These are phyloP conservation scores for Nannochloropsis salina DNA, from an alignment of 108 stramenopile species.

Conservation along the genomic window DNA sequence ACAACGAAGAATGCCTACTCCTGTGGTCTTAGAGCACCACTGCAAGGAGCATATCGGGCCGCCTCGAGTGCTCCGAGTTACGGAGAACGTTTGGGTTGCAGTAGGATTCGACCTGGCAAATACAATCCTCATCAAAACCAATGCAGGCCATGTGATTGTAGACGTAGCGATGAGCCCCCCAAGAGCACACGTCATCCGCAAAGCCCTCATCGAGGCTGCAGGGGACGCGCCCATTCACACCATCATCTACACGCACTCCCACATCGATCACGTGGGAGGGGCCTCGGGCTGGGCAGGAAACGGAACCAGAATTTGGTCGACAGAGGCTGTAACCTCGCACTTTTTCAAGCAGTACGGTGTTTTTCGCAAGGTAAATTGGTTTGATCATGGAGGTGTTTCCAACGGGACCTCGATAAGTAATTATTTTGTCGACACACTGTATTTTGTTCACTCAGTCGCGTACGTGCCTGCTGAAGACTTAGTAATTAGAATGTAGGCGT, in stretches of 20 bases:
- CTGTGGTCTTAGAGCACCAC: slow-evolving; percentile 3
- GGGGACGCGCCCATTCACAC: neutral
- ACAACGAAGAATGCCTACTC: slow-evolving; percentile 12
- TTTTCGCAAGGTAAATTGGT: neutral
- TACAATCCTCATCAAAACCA: neutral
- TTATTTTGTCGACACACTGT: too few relatives aligned
- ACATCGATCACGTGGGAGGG: neutral
- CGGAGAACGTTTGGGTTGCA: neutral
- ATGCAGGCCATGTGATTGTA: neutral
- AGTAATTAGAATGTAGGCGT: too few relatives aligned
- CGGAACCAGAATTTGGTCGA: neutral
- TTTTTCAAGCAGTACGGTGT: slow-evolving; percentile 1
- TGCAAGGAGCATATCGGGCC: slow-evolving; percentile 19
- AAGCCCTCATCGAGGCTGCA: neutral
- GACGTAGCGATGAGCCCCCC: neutral
- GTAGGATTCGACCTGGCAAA: slow-evolving; percentile 10
- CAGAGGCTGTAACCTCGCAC: neutral
- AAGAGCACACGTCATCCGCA: neutral
- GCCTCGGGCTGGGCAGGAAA: neutral
- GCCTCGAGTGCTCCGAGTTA: neutral
- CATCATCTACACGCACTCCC: slow-evolving; percentile 7
- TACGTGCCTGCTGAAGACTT: too few relatives aligned
- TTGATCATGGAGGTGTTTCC: neutral
- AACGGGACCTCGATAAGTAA: too few relatives aligned
- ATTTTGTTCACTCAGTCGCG: too few relatives aligned